Conservation (phyloP, 495 filamentous ascomycete genomes). For the Poronia punctata region DNA sequence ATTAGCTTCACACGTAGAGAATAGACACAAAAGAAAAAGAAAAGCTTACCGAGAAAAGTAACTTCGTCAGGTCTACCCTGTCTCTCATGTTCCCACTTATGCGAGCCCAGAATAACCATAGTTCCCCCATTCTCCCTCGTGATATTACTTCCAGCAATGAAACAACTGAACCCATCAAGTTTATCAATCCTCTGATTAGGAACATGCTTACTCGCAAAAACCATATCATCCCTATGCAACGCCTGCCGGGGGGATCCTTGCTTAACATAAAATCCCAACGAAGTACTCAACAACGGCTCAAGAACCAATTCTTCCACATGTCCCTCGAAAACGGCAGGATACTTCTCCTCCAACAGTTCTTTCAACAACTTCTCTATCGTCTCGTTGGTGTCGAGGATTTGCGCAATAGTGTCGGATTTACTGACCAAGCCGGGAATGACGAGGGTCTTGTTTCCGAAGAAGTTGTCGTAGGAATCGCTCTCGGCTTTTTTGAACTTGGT, state of each 20-base stretch:
- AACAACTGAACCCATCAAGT: conserved; percentile 4
- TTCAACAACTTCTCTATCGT: conserved; percentile 17
- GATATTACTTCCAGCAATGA: conserved; percentile 20
- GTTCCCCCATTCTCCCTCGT: conserved; percentile 34
- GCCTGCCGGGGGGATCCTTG: conserved; percentile 20
- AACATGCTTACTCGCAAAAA: conserved; percentile 15
- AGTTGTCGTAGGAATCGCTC: conserved; percentile 1
- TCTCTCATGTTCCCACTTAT: conserved; percentile 27
- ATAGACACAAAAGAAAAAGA: not conserved
- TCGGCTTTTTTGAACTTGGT: not conserved
- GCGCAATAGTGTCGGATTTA: conserved; percentile 25
- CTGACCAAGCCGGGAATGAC: conserved; percentile 25
- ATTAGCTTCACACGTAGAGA: not conserved
- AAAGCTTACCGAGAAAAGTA: conserved; percentile 20
- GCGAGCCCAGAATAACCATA: conserved; percentile 29
- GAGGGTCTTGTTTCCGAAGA: conserved; percentile 14
- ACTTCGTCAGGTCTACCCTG: conserved; percentile 14
- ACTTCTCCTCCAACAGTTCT: not conserved
- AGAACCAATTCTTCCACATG: conserved; percentile 11
- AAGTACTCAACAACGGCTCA: conserved; percentile 21
- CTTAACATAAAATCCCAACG: conserved; percentile 22
- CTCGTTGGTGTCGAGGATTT: conserved; percentile 15
- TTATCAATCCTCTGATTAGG: conserved; percentile 8
- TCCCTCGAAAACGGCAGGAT: conserved; percentile 11
- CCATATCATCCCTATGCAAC: conserved; percentile 27